phyloP scores from a whole-genome alignment of 2,329 filamentous ascomycete species.

The Lachnellula subtilissima region DNA sequence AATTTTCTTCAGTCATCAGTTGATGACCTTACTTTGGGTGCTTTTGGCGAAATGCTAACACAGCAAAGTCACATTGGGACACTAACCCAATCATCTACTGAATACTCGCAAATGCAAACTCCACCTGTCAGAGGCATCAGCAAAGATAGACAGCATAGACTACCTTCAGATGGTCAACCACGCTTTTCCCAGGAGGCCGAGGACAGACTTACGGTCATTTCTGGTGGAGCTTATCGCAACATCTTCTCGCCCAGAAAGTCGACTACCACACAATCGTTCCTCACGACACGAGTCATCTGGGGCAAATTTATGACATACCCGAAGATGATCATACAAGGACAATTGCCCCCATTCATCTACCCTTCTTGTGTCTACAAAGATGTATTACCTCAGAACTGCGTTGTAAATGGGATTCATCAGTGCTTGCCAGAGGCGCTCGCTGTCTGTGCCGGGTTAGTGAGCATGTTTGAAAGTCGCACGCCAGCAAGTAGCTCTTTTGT shows the following conservation, averaged over 20 bases:
- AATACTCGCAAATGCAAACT: no score
- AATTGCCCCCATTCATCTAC: slow-evolving; percentile 29
- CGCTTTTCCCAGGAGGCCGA: no score
- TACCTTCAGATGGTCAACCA: no score
- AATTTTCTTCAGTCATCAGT: no score
- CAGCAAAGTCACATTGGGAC: no score
- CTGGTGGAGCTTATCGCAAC: background rate
- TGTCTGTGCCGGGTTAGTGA: slow-evolving; percentile 25
- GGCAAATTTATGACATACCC: slow-evolving; percentile 26
- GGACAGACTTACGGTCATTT: no score
- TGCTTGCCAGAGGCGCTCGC: slow-evolving; percentile 27
- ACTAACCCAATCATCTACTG: no score
- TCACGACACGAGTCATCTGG: slow-evolving; percentile 21
- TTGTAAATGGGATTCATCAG: slow-evolving; percentile 20
- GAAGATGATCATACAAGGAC: slow-evolving; percentile 19
- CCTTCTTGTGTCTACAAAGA: slow-evolving; percentile 23
- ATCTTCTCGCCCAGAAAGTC: slow-evolving; percentile 1
- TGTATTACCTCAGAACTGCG: slow-evolving; percentile 6
- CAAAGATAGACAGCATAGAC: no score
- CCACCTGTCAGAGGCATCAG: no score
- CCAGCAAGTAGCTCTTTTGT: slow-evolving; percentile 20
- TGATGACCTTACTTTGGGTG: no score
- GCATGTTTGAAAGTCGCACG: slow-evolving; percentile 21
- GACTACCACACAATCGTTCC: slow-evolving; percentile 10
- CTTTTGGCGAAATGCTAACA: no score